Evolutionary conservation across 2,329 filamentous ascomycete species (phyloP), one percentile per base, ranked within the genome.

Genomic region (Fusarium metavorans): DNA sequence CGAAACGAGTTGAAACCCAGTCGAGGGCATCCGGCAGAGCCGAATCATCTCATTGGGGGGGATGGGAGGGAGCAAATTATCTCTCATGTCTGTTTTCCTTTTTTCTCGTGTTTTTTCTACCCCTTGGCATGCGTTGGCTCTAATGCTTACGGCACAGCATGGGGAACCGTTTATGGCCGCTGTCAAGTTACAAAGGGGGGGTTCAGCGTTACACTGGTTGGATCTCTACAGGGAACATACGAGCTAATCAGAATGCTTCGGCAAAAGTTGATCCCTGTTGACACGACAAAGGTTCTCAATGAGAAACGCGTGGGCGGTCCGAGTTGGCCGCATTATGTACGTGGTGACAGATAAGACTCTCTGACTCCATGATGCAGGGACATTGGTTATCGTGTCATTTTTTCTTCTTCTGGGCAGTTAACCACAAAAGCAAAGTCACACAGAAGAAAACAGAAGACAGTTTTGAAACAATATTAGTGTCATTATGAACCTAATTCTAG

Each of bases 101-200:
- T 4, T 41, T 35, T 39, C 48, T 41, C 54, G 54, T 25, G 34
- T 39, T 41, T 20, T 25, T 25, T 48, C 43, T 7, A 18, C 13
- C 43, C 20, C 43, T 67, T 64, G 43, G 20, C 8, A 48, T 5
- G 11, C 4, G 23, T 34, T 13, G 4, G 32, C 16, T 14, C 16
- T 27, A 41, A 57, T 27, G 13, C 60, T 20, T 41, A 34, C 43
- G 66, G 70, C 70, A 34, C 70, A 62, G 61, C 10, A 30, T 23
- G n/a, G 27, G 9, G 13, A 14, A 18, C 16, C 18, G 43, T 25
- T 16, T 48, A 25, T 8, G 23, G 7, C 14, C 20, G 43, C 9
- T 37, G 32, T 32, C 11, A 18, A 48, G 18, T 18, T 16, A 39
- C 45, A 54, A 6, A 39, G 13, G 2, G 20, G 43, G 7, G 20